A percentile compares a stretch with the other conserved stretches of the same genome.
Evolutionary conservation across 169 alveolate species (phyloP).

Genomic region (Toxoplasma gondii): DNA sequence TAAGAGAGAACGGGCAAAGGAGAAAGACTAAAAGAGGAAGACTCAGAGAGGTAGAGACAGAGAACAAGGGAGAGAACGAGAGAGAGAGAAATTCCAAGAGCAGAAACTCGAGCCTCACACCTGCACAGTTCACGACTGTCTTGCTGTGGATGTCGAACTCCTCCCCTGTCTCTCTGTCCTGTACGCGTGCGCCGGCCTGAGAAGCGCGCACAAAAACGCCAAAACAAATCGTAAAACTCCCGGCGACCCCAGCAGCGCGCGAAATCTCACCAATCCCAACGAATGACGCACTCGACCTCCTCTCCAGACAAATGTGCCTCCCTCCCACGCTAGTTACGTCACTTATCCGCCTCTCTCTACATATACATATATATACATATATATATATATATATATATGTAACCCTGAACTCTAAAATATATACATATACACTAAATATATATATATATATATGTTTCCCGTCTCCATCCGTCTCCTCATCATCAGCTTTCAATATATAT

Average conservation of each 20-base stretch:
- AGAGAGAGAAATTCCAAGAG: too few species aligned
- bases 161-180: conserved; percentile 82
- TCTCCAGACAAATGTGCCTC: too few species aligned
- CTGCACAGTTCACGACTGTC: conserved; percentile 90
- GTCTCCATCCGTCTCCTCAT: too few species aligned
- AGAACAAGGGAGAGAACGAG: not conserved
- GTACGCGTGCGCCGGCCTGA: conserved; percentile 81
- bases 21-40: too few species aligned
- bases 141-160: conserved; percentile 84
- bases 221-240: not conserved
- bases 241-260: conserved; percentile 4
- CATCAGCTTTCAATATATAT: not conserved
- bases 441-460: too few species aligned
- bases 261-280: not conserved
- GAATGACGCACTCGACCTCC: not conserved
- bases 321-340: too few species aligned
- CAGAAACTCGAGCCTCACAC: too few species aligned
- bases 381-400: too few species aligned
- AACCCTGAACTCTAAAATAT: too few species aligned
- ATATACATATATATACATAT: too few species aligned
- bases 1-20: too few species aligned
- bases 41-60: not conserved
- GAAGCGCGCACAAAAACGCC: not conserved
- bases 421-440: too few species aligned
- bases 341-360: not conserved